Evolutionary conservation across 1,284 basidiomycete genomes (phyloP).

Genomic region (Papiliotrema terrestris): DNA sequence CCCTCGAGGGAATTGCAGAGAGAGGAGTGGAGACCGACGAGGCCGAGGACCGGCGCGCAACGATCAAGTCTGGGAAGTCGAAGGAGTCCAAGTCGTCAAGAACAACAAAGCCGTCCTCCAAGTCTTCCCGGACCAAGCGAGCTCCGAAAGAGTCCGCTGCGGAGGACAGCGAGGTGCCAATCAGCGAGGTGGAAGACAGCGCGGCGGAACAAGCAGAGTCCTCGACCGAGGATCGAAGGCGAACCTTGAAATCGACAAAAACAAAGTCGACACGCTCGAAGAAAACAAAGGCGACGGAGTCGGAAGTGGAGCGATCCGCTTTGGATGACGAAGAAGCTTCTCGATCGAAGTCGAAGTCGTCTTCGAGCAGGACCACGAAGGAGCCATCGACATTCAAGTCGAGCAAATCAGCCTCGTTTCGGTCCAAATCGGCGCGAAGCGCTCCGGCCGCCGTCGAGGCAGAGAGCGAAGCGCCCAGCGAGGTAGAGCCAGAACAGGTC

Average conservation of each 20-base stretch:
- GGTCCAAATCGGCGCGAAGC: background rate
- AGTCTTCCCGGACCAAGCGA: too few species aligned
- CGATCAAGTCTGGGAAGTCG: background rate
- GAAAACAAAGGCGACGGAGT: conserved; percentile 2
- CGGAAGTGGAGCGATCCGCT: background rate
- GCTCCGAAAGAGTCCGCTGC: background rate
- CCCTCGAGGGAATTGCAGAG: too few species aligned
- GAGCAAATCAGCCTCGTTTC: background rate
- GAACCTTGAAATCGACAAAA: conserved; percentile 4
- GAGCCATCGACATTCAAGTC: background rate
- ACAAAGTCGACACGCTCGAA: conserved; percentile 4
- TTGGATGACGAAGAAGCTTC: background rate
- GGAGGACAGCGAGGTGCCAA: background rate
- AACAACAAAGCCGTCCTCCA: background rate
- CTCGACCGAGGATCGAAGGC: background rate
- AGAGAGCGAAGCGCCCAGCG: background rate
- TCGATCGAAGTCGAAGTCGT: background rate
- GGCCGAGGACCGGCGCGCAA: background rate
- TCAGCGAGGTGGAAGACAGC: background rate
- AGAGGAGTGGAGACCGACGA: background rate
- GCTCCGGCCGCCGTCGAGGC: background rate
- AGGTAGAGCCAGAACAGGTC: background rate
- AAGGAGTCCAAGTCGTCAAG: conserved; percentile 4
- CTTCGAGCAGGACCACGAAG: background rate
- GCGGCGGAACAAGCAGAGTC: background rate